Evolutionary conservation across 495 filamentous ascomycete genomes (phyloP), one percentile per base, ranked within the genome.

Genomic region (Parachaetomium inaequale): DNA sequence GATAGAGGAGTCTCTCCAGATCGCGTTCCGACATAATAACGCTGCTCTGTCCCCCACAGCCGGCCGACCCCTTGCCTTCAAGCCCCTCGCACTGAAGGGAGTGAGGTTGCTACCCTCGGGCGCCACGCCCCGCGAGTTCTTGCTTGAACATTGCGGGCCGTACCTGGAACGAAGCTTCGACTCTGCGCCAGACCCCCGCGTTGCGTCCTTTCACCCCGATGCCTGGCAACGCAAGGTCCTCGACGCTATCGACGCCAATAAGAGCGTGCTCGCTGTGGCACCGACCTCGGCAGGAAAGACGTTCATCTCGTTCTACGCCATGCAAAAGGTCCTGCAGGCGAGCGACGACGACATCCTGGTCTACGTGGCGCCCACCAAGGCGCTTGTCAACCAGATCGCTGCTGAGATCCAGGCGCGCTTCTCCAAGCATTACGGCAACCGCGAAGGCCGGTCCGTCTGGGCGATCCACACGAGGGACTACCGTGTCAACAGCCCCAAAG

Each of bases 291-390:
- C 89, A 4, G 80, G 81, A 45, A 83, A 83, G 65, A 83, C 81
- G 0, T 83, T 83, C 63, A 82, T 83, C 55, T 78, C 76, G 1
- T 93, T 92, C 74, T 91, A 93, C 65, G 89, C 89, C 0, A 93
- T 93, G 85, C 85, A 87, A 65, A 84, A 90, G 67, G 73, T 92
- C 11, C 78, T 93, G 21, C 74, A 87, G 64, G 79, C 79, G 6
- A 81, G 83, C 55, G 79, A 91, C 63, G 82, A 90, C 32, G 84
- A 83, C 19, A 78, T 93, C 12, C 69, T 92, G 5, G 86, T 93
- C 7, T 93, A 92, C 67, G 84, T 93, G 28, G 89, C 88, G 2
- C 89, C 89, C 2, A 93, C 90, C 1, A 93, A 93, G 72, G 89
- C 89, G 8, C 72, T 93, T 14, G 88, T 93, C 59, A 93, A 92